These are phyloP conservation scores for Cupressus sempervirens DNA, from an alignment of 75 land plant genomes.

Conservation along the genomic window DNA sequence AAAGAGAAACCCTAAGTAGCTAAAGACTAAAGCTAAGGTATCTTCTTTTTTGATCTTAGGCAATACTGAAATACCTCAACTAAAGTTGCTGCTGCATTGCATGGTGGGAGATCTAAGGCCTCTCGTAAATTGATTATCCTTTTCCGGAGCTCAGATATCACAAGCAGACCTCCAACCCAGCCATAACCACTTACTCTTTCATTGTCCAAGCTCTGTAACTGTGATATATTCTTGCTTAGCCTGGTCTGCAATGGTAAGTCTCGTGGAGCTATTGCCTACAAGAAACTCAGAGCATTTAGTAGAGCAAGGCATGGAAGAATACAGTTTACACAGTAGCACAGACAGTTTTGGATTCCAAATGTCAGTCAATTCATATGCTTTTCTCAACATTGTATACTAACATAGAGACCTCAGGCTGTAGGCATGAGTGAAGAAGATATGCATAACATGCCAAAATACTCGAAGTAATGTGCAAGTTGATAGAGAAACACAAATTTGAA, in stretches of 20 bases:
- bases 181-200: conserved; percentile 26
- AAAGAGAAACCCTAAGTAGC: not conserved
- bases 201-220: conserved; percentile 22
- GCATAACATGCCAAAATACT: too few relatives aligned
- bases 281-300: not conserved
- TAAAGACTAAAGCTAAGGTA: not conserved
- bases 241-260: conserved; percentile 23
- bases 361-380: not conserved
- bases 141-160: conserved; percentile 20
- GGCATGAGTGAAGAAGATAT: not conserved
- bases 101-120: conserved; percentile 34
- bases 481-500: not conserved
- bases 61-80: conserved; percentile 26
- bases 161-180: conserved; percentile 28
- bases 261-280: conserved; percentile 20
- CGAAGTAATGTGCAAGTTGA: not conserved
- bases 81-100: conserved; percentile 21
- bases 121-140: conserved; percentile 15
- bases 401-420: too few relatives aligned
- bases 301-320: not conserved
- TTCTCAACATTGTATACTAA: too few relatives aligned
- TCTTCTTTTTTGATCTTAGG: not conserved
- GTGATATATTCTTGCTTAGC: conserved; percentile 20
- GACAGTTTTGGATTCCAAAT: not conserved
- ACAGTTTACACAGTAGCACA: not conserved